Evolutionary conservation across 371 early-diverging fungal genomes (phyloP), one percentile per base, ranked within the genome.

Genomic region (Mortierella sp.): DNA sequence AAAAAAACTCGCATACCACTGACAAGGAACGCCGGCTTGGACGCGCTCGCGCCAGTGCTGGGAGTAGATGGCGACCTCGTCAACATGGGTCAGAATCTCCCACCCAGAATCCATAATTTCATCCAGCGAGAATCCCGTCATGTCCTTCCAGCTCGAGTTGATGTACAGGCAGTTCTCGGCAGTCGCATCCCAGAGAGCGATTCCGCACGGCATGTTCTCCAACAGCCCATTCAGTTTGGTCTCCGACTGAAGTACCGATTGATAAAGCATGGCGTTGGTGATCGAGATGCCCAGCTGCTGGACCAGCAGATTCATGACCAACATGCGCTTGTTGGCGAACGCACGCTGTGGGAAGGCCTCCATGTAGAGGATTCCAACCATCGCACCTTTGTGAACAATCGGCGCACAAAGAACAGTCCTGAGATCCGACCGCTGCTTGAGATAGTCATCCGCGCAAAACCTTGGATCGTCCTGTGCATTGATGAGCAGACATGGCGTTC

Each of bases 241-340:
- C 64, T 83, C 84, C n/a, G 84, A 83, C 61, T 83, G 79, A 7
- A 85, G 69, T 2, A 80, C 85, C 0, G 78, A 80, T 41, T 85
- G 80, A 71, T 90, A 91, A 37, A 91, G 67, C 43, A 89, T 79
- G 0, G 91, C 91, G 45, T 91, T 91, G 29, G 90, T 87, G 41
- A 90, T 89, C 1, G 91, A 91, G 29, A 91, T 91, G 31, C 90
- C 91, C 76, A 91, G 85, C 66, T 91, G 91, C 43, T 91, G 91
- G 45, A 90, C 90, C 14, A 91, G 43, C 2, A 91, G 64, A 40
- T 89, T 91, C 71, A 91, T 80, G 0, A 91, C 91, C 10, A 88
- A 83, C 75, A 91, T 86, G 67, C 90, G 86, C 34, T 89, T 85
- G 73, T 89, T 90, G 0, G 91, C 89, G 66, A 91, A 91, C 4